Base-by-base conservation (phyloP, 306 rosid genomes). In the Biancaea sappan region DNA sequence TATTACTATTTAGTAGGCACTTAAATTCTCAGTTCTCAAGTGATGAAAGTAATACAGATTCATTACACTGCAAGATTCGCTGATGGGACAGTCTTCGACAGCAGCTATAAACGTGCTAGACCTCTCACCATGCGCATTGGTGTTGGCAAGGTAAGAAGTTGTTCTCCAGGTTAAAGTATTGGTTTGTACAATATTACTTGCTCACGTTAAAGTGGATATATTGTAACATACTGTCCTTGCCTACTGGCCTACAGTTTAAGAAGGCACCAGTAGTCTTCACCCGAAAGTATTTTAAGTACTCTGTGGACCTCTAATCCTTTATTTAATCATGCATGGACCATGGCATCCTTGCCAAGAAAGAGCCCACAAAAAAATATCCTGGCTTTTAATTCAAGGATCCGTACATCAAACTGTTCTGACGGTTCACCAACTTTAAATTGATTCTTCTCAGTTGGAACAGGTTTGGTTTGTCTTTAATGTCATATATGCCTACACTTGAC, bases 51-150 rank as follows among this genome's bases (percentile, higher is more conserved):
- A 21, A 31, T 74, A 40, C 86, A 92, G 96, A 57, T 92, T 80
- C 99, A 92, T 72, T 94, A 92, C 83, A 94, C 96, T 34, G 96
- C 99, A 38, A 87, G 97, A 77, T 94, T 92, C 19, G 86, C 67
- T 31, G 96, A 94, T 79, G 97, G 93, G 21, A 91, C 71, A 41
- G 96, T 92, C 52, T 92, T 94, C 72, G 99, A 92, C 79, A 94
- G 97, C 79, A 92, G 88, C 84, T 94, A 90, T 43, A 94, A 94
- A 81, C 97, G 95, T 47, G 93, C 59, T 58, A 88, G 99, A 72
- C 88, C 95, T 80, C 93, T 94, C 80, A 94, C 97, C 59, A 87
- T 92, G 99, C 93, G 97, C 57, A 80, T 90, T 74, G 99, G 99
- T 32, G 95, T 81, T 75, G 99, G 97, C 75, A 94, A 92, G 96